Base-by-base conservation (phyloP, 2,329 filamentous ascomycete species). In the Zymoseptoria ardabiliae region DNA sequence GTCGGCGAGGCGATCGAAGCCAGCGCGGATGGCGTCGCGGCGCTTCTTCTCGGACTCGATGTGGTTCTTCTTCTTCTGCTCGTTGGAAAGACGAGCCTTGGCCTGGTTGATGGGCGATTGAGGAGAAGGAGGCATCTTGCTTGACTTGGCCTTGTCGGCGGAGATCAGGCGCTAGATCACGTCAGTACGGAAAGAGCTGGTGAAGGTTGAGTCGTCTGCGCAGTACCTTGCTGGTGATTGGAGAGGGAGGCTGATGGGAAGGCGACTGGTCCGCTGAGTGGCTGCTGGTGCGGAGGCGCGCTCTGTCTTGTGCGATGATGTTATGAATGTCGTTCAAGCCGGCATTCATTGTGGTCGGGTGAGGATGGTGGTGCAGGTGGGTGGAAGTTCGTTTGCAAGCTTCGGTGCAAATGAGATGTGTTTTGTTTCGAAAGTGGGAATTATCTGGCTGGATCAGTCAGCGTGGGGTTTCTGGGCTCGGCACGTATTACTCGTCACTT, bases 1-100 rank as follows among this genome's bases (percentile, higher is more conserved):
- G 56, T 86, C 83, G 17, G 89, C 89, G 23, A 96, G 81, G 35
- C 86, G 83, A 73, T 96, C 90, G 72, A 95, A 96, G 58, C 89
- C 90, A 60, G 90, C 85, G 53, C 91, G 83, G 65, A 96, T 96
- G 13, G 88, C 89, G 59, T 85, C 82, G 51, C 86, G 83, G 41
- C 86, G 83, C 74, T 88, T 85, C 69, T 84, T 81, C 71, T 85
- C 82, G 4, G 85, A 88, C 22, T 83, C 82, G 66, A 89, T 89
- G 74, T 89, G 87, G 70, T 90, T 89, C 68, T 82, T 83, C 72
- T 88, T 88, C 79, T 89, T 89, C 70, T 89, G 85, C 62, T 84
- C 79, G 66, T 88, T 85, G 53, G 85, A 85, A 61, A 90, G 77
- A 63, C 86, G 82, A 45, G 86, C 82, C 66, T 86, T 85, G 63